Evolutionary conservation across 805 yeast genomes (phyloP).

Genomic region (Sugiyamaella marilandica): DNA sequence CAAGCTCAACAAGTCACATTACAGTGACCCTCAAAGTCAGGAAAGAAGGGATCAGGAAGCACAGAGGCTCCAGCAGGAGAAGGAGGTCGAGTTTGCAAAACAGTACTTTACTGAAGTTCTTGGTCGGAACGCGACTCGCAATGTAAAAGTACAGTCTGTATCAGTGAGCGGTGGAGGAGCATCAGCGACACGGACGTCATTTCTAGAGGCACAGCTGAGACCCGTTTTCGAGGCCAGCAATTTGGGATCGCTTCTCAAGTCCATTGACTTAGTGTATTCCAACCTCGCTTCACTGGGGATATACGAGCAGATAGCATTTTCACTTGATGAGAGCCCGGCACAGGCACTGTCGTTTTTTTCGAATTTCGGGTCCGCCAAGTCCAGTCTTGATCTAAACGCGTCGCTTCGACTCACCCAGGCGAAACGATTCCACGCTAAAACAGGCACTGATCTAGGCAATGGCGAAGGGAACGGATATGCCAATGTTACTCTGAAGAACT

Average conservation of each 20-base stretch:
- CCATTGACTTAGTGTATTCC: conserved; percentile 29
- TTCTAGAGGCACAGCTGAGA: conserved; percentile 29
- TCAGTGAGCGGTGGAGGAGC: conserved; percentile 34
- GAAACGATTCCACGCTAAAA: conserved; percentile 72
- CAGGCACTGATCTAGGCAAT: conserved; percentile 95
- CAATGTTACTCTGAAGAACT: conserved; percentile 60
- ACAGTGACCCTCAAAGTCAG: conserved; percentile 1
- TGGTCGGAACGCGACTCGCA: conserved; percentile 26
- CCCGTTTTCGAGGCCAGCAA: conserved; percentile 30
- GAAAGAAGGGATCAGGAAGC: conserved; percentile 2
- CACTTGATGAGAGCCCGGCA: conserved; percentile 20
- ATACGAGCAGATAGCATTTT: conserved; percentile 24
- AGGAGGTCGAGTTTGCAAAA: conserved; percentile 11
- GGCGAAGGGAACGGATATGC: conserved; percentile 96
- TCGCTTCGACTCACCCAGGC: conserved; percentile 23
- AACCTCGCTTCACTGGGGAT: conserved; percentile 29
- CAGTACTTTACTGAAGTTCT: conserved; percentile 21
- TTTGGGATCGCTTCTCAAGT: conserved; percentile 23
- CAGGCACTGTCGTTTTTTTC: conserved; percentile 6
- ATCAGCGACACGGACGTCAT: conserved; percentile 22
- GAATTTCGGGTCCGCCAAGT: conserved; percentile 5
- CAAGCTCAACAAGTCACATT: conserved; percentile 17
- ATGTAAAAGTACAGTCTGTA: conserved; percentile 26
- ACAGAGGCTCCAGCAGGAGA: background rate
- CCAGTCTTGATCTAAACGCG: conserved; percentile 21